Conservation (phyloP, 2,329 filamentous ascomycete genomes). For the Plenodomus tracheiphilus region DNA sequence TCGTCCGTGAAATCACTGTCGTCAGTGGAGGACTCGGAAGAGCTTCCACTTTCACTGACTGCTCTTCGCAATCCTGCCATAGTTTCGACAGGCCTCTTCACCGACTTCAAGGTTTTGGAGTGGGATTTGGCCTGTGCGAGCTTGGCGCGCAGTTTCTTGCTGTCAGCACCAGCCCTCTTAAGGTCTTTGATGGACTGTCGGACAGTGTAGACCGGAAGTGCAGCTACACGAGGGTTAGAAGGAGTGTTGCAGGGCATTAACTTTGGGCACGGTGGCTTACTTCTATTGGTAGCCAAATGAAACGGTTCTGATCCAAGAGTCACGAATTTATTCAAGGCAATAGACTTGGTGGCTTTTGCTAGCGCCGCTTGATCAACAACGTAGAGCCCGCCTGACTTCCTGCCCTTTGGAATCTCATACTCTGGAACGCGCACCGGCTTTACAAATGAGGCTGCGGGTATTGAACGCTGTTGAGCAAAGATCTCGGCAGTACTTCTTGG, state of each 20-base stretch:
- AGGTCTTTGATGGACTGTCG: constrained; percentile 53
- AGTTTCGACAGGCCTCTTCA: constrained; percentile 14
- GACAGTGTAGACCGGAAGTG: constrained; percentile 47
- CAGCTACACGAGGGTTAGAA: constrained; percentile 36
- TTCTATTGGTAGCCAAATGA: constrained; percentile 50
- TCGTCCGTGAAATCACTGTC: constrained; percentile 59
- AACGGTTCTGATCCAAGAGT: constrained; percentile 48
- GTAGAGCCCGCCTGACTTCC: constrained; percentile 45
- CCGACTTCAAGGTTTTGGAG: constrained; percentile 20
- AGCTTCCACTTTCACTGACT: constrained; percentile 49
- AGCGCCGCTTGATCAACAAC: constrained; percentile 48
- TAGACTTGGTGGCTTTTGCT: constrained; percentile 49
- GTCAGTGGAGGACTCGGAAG: constrained; percentile 53
- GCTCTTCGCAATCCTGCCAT: constrained; percentile 29
- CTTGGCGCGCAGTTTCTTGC: constrained; percentile 44
- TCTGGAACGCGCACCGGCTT: constrained; percentile 33
- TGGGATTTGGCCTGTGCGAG: constrained; percentile 29
- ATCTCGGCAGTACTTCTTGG: constrained; percentile 32
- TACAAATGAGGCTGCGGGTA: constrained; percentile 9
- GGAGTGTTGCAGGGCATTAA: neutral
- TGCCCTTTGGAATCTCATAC: constrained; percentile 41
- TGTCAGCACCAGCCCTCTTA: constrained; percentile 47
- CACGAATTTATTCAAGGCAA: constrained; percentile 49
- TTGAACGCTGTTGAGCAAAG: constrained; percentile 27
- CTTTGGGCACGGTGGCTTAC: constrained; percentile 33